phyloP scores from a whole-genome alignment of 2,329 filamentous ascomycete species.

The Hymenoscyphus linearis region DNA sequence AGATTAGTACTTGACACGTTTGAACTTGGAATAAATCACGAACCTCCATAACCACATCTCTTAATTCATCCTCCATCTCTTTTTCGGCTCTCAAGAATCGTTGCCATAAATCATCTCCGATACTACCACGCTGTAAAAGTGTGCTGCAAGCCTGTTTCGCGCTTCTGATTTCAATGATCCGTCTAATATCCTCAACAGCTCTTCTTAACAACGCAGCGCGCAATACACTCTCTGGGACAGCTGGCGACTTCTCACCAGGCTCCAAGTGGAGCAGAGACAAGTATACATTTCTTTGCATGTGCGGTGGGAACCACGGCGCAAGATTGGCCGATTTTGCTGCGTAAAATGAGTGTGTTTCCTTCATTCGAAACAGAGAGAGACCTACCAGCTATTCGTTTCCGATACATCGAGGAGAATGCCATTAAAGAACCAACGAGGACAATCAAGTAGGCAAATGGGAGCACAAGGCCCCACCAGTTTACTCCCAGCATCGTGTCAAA shows the following conservation, averaged over 20 bases:
- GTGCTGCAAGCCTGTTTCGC: slow-evolving; percentile 83
- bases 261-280: slow-evolving; percentile 82
- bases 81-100: slow-evolving; percentile 87
- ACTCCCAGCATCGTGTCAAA: slow-evolving; percentile 35
- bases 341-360: slow-evolving; percentile 20
- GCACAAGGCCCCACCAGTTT: slow-evolving; percentile 78
- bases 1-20: slow-evolving; percentile 19
- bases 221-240: slow-evolving; percentile 76
- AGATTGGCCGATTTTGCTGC: slow-evolving; percentile 75
- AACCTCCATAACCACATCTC: slow-evolving; percentile 91
- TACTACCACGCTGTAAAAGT: slow-evolving; percentile 81
- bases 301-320: slow-evolving; percentile 88
- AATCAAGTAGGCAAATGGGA: slow-evolving; percentile 84
- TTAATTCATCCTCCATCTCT: slow-evolving; percentile 93
- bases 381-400: slow-evolving; percentile 81
- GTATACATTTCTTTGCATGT: slow-evolving; percentile 92
- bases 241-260: slow-evolving; percentile 60
- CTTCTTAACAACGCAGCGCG: slow-evolving; percentile 84
- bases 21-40: slow-evolving; percentile 22
- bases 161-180: slow-evolving; percentile 81
- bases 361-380: slow-evolving; percentile 18
- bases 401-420: slow-evolving; percentile 89
- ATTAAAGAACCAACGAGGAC: slow-evolving; percentile 84
- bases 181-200: slow-evolving; percentile 87
- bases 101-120: slow-evolving; percentile 95